Evolutionary conservation across 805 yeast genomes (phyloP), one percentile per base, ranked within the genome.

Genomic region (Candida pseudoglaebosa): DNA sequence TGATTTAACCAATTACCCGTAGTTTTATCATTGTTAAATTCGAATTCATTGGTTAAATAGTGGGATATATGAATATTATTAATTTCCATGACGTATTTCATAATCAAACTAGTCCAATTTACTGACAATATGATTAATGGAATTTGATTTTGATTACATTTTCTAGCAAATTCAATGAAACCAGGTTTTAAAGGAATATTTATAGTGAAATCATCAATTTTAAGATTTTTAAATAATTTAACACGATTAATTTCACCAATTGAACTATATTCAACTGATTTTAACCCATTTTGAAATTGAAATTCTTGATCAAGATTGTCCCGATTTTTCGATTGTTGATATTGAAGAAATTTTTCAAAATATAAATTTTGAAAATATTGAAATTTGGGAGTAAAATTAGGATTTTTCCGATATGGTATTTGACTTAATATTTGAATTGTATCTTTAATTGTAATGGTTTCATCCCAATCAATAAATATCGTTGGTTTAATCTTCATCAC

Each of bases 391-490:
- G 49, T 50, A 32, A 61, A 57, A n/a, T 53, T 53, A 3, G 71
- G 70, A 31, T 68, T 64, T 12, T 50, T 37, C 2, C 22, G 24
- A 37, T 74, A 73, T 0, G 79, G 75, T 2, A 77, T 67, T 24
- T 67, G 57, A 10, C 79, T 77, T n/a, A 78, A 61, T 4, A 75
- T 49, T 18, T 53, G 54, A 20, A 80, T 71, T 0, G 88, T 79
- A 53, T 81, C 87, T 21, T 56, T 50, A 4, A 49, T 45, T 0
- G 87, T 78, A 19, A 78, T 66, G 0, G 87, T 81, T 31, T 80
- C 86, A 52, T 81, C 88, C 80, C 84, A 81, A 47, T 81, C 88
- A 3, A 73, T 56, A 1, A 79, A 64, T 8, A 79, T 34, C 13
- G 29, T 26, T 26, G 29, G 29, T 26, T 26, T 26, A 15, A 26